A percentile compares a stretch with the other conserved stretches of the same genome.
Evolutionary conservation across 2,329 filamentous ascomycete species (phyloP).

Genomic region (Botrytis byssoidea): DNA sequence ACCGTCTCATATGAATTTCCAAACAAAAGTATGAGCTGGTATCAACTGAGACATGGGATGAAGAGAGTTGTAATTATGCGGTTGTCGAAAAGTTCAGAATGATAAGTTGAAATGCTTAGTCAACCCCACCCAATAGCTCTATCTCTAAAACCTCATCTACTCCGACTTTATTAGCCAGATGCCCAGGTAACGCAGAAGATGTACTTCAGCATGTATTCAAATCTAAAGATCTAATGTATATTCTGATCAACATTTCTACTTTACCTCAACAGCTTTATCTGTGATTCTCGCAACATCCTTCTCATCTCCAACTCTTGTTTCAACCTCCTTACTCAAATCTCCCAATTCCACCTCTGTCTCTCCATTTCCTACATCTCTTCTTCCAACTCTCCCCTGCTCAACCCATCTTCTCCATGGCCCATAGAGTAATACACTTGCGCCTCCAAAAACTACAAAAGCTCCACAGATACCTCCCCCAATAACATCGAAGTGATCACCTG

Average conservation of each 20-base stretch:
- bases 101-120: background rate
- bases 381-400: constrained; percentile 31
- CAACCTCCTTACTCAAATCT: background rate
- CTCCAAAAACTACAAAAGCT: constrained; percentile 75
- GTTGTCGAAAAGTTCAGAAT: background rate
- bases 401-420: constrained; percentile 71
- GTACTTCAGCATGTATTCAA: background rate
- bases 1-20: background rate
- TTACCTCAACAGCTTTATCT: background rate
- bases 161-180: background rate
- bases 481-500: constrained; percentile 79
- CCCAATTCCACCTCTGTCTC: background rate
- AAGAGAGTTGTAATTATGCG: background rate
- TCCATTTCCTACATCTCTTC: background rate
- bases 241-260: background rate
- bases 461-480: constrained; percentile 86
- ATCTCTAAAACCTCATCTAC: background rate
- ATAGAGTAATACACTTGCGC: constrained; percentile 63
- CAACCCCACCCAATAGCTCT: background rate
- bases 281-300: background rate
- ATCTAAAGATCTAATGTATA: background rate
- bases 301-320: background rate
- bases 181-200: background rate
- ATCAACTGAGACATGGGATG: background rate
- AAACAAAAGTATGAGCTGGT: background rate